Evolutionary conservation across 2,329 filamentous ascomycete genomes (phyloP).

Genomic region (Blumeriella jaapii): DNA sequence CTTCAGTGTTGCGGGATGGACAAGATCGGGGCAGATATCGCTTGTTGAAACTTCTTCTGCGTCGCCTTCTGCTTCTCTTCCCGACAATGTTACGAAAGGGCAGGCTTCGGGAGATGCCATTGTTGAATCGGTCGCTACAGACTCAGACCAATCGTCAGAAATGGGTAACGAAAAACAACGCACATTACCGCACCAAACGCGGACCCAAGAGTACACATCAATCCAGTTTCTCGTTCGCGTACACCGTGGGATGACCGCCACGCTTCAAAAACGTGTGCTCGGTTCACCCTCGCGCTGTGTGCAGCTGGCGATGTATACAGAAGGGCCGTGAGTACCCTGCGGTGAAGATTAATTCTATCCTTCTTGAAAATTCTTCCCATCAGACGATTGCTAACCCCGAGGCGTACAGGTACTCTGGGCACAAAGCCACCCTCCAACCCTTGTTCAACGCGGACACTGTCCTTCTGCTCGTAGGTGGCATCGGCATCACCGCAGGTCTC

Average conservation of each 20-base stretch:
- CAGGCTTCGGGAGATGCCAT: neutral
- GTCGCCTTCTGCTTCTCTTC: neutral
- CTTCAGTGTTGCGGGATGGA: conserved; percentile 5
- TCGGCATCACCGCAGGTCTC: neutral
- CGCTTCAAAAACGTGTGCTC: neutral
- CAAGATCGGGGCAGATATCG: neutral
- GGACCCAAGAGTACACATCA: neutral
- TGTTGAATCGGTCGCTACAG: neutral
- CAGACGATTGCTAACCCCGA: too few relatives aligned
- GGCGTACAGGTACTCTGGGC: conserved; percentile 1
- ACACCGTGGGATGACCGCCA: conserved; percentile 1
- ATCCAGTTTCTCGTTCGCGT: conserved; percentile 3
- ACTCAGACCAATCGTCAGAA: neutral
- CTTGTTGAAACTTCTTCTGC: neutral
- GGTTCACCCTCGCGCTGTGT: neutral
- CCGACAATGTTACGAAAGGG: neutral
- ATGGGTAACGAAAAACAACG: too few relatives aligned
- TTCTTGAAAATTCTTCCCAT: too few relatives aligned
- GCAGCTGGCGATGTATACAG: neutral
- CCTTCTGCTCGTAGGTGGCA: conserved; percentile 2
- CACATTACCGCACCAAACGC: neutral
- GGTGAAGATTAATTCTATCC: too few relatives aligned
- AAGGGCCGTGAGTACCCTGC: too few relatives aligned
- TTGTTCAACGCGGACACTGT: neutral
- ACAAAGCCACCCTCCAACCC: neutral